These are phyloP conservation scores for Sedum album DNA, from an alignment of 164 flowering plant species.

Conservation along the genomic window DNA sequence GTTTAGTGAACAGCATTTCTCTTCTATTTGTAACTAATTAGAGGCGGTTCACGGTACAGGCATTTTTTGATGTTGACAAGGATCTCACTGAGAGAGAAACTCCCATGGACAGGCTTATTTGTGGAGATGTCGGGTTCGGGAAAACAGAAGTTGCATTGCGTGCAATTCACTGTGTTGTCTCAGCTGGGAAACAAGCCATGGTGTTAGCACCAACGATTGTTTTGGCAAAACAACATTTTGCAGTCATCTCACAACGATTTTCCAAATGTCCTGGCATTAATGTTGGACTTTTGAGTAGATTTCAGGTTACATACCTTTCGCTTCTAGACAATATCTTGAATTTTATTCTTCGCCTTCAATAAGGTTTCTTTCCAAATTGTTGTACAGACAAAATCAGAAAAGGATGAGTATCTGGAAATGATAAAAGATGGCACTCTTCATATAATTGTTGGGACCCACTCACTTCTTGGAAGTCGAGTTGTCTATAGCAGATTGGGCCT, in stretches of 20 bases:
- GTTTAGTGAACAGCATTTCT: not conserved
- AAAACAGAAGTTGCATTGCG: conserved; percentile 98
- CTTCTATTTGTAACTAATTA: not conserved
- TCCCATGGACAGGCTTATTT: conserved; percentile 95
- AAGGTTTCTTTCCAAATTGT: not conserved
- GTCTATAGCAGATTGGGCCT: conserved; percentile 86
- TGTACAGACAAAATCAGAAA: conserved; percentile 79
- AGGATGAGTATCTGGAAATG: conserved; percentile 65
- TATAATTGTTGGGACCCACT: conserved; percentile 92
- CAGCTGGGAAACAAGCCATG: conserved; percentile 95
- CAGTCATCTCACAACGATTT: conserved; percentile 74
- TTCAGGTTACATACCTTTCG: conserved; percentile 54
- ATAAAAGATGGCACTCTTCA: conserved; percentile 68
- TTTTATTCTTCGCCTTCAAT: not conserved
- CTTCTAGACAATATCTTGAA: not conserved
- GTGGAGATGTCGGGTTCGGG: conserved; percentile 99
- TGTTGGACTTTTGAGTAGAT: conserved; percentile 90
- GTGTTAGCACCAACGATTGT: conserved; percentile 97
- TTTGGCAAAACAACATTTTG: conserved; percentile 90
- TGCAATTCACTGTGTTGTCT: conserved; percentile 82
- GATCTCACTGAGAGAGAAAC: conserved; percentile 92
- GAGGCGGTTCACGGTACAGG: conserved; percentile 35
- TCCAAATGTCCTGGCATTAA: conserved; percentile 51
- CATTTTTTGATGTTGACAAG: conserved; percentile 82
- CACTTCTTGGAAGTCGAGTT: conserved; percentile 91